phyloP scores from a whole-genome alignment of 2,329 filamentous ascomycete genomes.

The Coniochaeta hoffmannii region DNA sequence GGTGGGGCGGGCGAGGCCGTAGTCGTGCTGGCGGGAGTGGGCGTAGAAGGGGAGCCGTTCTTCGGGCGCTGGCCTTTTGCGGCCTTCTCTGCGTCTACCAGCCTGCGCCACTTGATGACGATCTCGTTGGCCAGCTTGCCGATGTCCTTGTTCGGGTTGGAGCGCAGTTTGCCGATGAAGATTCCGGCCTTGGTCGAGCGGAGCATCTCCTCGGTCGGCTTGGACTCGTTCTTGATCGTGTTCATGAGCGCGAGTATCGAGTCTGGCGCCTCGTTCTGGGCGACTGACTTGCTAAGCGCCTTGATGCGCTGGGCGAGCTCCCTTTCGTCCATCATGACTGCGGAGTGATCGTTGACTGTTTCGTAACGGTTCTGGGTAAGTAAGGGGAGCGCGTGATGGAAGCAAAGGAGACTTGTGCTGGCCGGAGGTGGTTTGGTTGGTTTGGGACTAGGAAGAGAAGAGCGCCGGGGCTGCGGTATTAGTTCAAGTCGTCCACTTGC shows the following conservation, averaged over 20 bases:
- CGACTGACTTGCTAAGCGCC: constrained; percentile 71
- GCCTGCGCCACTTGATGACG: constrained; percentile 79
- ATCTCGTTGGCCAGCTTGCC: constrained; percentile 71
- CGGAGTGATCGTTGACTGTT: not conserved
- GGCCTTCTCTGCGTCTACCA: constrained; percentile 59
- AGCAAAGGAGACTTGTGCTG: not conserved
- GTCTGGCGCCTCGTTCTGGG: constrained; percentile 57
- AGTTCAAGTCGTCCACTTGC: not conserved
- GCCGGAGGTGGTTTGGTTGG: not conserved
- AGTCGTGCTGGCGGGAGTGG: constrained; percentile 40
- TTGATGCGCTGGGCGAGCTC: constrained; percentile 73
- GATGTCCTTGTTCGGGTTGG: constrained; percentile 76
- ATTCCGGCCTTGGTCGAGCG: constrained; percentile 77
- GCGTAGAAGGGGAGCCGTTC: constrained; percentile 29
- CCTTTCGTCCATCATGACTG: constrained; percentile 64
- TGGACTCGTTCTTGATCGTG: constrained; percentile 4
- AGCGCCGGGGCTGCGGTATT: not conserved
- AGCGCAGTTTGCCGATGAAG: constrained; percentile 71
- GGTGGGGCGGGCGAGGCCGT: constrained; percentile 39
- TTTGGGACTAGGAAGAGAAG: constrained; percentile 7
- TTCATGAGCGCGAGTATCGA: constrained; percentile 6
- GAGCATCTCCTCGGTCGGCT: constrained; percentile 6
- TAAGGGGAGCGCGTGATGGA: not conserved
- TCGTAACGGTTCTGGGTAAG: not conserved
- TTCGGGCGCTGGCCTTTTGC: constrained; percentile 28